Evolutionary conservation across 352 stramenopile species (phyloP).

Genomic region (Globisporangium acanthophoron): DNA sequence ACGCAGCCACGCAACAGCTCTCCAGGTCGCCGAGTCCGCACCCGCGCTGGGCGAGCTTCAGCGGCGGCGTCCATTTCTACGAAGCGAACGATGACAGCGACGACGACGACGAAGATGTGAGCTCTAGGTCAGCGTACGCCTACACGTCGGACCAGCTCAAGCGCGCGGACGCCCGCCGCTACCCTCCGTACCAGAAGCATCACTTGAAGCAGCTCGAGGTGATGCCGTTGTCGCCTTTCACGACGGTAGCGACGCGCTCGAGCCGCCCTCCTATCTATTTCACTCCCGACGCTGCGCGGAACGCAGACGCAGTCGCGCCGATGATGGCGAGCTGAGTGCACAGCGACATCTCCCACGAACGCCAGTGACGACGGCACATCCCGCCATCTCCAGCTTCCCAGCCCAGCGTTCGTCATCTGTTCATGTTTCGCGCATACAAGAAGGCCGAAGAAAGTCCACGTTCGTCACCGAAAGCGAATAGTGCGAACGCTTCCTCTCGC

Average conservation of each 20-base stretch:
- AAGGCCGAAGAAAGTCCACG: not conserved
- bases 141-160: conserved; percentile 10
- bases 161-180: not conserved
- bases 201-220: conserved; percentile 1
- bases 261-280: conserved; percentile 10
- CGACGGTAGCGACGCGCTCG: not conserved
- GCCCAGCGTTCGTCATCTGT: too few relatives aligned
- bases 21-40: conserved; percentile 12
- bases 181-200: not conserved
- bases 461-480: too few relatives aligned
- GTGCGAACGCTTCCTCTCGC: too few relatives aligned
- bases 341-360: not conserved
- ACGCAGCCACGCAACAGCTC: not conserved
- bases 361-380: not conserved
- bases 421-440: not conserved
- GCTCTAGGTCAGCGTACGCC: conserved; percentile 9
- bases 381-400: not conserved
- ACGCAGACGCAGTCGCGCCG: conserved; percentile 6
- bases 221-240: not conserved
- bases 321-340: conserved; percentile 13
- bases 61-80: conserved; percentile 1
- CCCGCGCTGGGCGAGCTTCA: conserved; percentile 5
- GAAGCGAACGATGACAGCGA: conserved; percentile 10
- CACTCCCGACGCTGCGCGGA: conserved; percentile 3
- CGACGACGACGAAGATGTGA: conserved; percentile 3